Conservation (phyloP, 805 yeast genomes). For the Cyberlindnera maritima region DNA sequence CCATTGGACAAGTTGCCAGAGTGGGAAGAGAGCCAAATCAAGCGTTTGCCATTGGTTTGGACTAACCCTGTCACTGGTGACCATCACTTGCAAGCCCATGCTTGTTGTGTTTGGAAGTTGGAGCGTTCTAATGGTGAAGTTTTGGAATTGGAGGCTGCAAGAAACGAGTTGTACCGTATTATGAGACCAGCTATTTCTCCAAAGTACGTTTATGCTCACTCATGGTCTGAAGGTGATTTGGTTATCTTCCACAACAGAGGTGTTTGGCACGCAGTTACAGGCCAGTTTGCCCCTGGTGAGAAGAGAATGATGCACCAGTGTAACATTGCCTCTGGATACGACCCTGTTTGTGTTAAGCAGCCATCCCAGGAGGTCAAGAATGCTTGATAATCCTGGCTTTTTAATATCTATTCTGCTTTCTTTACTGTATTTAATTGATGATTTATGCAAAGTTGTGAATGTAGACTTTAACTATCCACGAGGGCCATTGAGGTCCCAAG, state of each 20-base stretch:
- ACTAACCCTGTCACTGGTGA: conserved; percentile 83
- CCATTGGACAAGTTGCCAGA: conserved; percentile 67
- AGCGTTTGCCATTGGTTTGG: conserved; percentile 85
- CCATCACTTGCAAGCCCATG: conserved; percentile 84
- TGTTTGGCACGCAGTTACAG: conserved; percentile 90
- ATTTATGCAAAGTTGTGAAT: too few relatives aligned
- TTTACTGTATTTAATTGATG: not conserved
- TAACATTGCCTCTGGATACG: conserved; percentile 79
- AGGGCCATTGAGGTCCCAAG: too few relatives aligned
- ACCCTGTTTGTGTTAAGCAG: conserved; percentile 45
- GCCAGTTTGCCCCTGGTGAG: conserved; percentile 78
- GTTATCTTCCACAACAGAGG: conserved; percentile 87
- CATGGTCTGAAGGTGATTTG: conserved; percentile 81
- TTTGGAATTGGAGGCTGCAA: conserved; percentile 67
- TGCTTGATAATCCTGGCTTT: not conserved
- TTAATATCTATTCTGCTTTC: not conserved
- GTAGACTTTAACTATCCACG: too few relatives aligned
- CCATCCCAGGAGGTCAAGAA: conserved; percentile 10
- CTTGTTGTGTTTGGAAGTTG: conserved; percentile 76
- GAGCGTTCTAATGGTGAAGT: conserved; percentile 52
- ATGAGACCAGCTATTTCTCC: conserved; percentile 89
- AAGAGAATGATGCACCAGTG: conserved; percentile 91
- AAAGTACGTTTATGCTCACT: conserved; percentile 70
- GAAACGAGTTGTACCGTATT: conserved; percentile 64
- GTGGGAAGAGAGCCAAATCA: conserved; percentile 80